Evolutionary conservation across 148 eudicot species (phyloP).

Genomic region (Bassia scoparia): DNA sequence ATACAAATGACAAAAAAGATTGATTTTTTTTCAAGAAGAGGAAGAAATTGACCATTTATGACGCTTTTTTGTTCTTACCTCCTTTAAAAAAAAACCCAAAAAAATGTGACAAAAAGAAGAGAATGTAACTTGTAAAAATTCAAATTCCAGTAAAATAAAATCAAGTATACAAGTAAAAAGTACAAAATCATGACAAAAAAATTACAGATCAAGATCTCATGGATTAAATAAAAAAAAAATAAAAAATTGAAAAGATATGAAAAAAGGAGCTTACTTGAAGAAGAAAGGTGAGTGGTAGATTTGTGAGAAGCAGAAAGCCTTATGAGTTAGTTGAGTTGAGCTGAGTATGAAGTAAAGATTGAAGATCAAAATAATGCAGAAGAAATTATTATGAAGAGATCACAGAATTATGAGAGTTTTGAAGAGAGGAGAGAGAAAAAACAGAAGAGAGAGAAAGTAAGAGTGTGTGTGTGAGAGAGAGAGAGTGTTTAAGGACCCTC

Average conservation of each 20-base stretch:
- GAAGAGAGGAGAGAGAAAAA: slow-evolving; percentile 14
- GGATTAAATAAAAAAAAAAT: not conserved
- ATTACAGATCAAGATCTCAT: slow-evolving; percentile 20
- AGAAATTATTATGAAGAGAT: not conserved
- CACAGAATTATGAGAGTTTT: not conserved
- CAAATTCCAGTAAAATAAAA: not conserved
- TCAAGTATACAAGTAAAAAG: not conserved
- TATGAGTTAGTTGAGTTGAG: too few relatives aligned
- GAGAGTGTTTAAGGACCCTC: slow-evolving; percentile 53
- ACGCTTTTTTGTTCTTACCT: not conserved
- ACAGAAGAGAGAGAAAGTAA: slow-evolving; percentile 29
- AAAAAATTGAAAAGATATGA: not conserved
- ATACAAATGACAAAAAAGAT: not conserved
- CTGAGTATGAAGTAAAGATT: too few relatives aligned
- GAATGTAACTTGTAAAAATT: not conserved
- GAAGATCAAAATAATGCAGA: not conserved
- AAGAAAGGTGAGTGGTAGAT: not conserved
- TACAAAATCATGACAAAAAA: not conserved
- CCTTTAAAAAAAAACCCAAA: too few relatives aligned
- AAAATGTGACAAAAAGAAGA: not conserved
- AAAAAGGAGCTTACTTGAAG: slow-evolving; percentile 14
- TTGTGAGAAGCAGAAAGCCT: slow-evolving; percentile 1
- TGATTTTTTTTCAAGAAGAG: not conserved
- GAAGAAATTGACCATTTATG: not conserved
- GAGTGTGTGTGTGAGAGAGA: slow-evolving; percentile 37